Conservation (phyloP, 2,329 filamentous ascomycete genomes). For the Diaporthe australafricana region DNA sequence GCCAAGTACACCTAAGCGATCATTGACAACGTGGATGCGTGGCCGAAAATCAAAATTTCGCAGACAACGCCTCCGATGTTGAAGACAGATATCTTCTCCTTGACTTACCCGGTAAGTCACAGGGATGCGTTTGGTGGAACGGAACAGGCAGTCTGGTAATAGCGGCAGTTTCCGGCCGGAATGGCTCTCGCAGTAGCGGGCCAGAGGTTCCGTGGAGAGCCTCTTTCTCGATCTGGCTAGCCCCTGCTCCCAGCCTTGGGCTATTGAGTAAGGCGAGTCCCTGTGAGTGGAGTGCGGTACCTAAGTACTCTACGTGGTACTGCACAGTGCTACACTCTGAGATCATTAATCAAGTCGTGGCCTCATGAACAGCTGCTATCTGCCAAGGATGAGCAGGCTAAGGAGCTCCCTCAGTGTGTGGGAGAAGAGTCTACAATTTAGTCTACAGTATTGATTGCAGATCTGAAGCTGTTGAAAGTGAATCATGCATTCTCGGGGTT, state of each 20-base stretch:
- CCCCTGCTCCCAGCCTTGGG: not conserved
- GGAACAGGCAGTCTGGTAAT: not conserved
- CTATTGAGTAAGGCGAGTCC: not conserved
- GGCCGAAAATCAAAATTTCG: not conserved
- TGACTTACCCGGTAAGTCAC: not conserved
- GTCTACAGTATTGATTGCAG: not conserved
- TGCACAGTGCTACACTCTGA: not conserved
- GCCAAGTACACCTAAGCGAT: not conserved
- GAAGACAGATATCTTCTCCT: constrained; percentile 23
- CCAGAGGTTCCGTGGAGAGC: constrained; percentile 27
- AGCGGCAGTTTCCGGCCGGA: constrained; percentile 14
- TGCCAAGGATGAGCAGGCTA: not conserved
- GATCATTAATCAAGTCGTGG: not conserved
- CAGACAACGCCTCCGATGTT: constrained; percentile 12
- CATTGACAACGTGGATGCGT: not conserved
- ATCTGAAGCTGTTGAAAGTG: not conserved
- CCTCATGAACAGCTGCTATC: constrained; percentile 11
- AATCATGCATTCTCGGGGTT: not conserved
- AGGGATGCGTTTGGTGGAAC: not conserved
- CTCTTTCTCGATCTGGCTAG: constrained; percentile 24
- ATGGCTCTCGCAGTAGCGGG: constrained; percentile 16
- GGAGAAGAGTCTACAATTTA: not conserved
- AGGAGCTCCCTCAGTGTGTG: not conserved
- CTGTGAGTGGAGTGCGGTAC: not conserved
- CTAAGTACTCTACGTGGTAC: constrained; percentile 13